Conservation (phyloP, 2,329 filamentous ascomycete species). For the Stachybotrys echinatus region DNA sequence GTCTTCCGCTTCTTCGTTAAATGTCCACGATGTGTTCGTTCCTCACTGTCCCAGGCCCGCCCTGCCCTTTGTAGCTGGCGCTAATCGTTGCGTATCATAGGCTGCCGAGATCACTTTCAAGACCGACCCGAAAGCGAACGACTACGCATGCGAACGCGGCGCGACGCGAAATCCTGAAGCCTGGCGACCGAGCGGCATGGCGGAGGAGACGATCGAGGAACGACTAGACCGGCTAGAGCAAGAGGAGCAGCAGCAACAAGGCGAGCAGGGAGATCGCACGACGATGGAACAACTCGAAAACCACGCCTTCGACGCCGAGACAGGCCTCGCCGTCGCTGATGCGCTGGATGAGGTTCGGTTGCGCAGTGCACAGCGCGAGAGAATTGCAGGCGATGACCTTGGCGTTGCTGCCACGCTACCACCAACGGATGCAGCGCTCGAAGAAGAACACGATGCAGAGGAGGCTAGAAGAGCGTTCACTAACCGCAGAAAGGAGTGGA, state of each 20-base stretch:
- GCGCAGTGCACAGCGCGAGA: constrained; percentile 59
- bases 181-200: constrained; percentile 63
- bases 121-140: constrained; percentile 92
- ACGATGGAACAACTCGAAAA: constrained; percentile 87
- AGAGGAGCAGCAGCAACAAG: constrained; percentile 63
- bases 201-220: constrained; percentile 81
- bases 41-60: too few relatives aligned
- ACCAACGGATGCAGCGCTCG: not conserved
- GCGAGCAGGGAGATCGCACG: not conserved
- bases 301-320: constrained; percentile 87
- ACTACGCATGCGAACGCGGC: constrained; percentile 75
- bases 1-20: constrained; percentile 80
- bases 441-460: not conserved
- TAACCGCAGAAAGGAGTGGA: not conserved
- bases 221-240: constrained; percentile 71
- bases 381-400: not conserved
- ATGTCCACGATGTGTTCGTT: constrained; percentile 84
- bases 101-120: constrained; percentile 84
- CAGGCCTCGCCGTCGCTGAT: constrained; percentile 95
- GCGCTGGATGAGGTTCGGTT: constrained; percentile 92
- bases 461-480: not conserved
- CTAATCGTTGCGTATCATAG: too few relatives aligned
- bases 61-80: too few relatives aligned
- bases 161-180: constrained; percentile 91
- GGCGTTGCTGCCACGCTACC: not conserved